Base-by-base conservation (phyloP, 768 basidiomycete genomes). In the Udeniomyces megalosporus region DNA sequence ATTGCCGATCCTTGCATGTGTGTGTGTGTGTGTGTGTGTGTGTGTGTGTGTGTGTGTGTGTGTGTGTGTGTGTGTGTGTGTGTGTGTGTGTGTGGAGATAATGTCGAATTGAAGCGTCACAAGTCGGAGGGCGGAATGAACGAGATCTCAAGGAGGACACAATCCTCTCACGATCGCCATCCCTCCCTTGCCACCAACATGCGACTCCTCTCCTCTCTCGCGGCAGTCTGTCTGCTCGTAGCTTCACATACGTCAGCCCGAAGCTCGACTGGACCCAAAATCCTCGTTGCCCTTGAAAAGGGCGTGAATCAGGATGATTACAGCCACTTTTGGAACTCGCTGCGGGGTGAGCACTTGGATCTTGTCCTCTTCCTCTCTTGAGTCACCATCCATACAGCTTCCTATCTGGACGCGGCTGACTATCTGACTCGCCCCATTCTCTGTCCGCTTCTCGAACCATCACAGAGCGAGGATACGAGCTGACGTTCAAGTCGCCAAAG, bases 401-500 rank as follows among this genome's bases (percentile, higher is more conserved):
- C 20, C 15, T 48, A 22, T 4, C 15, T 22, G 15, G 3, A 4
- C 8, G 24, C 12, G 15, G 2, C 31, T 1, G 47, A 34, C 5
- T 22, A 15, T 22, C 24, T 11, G 2, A 5, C 26, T 7, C 31
- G 15, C 20, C 20, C 14, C 31, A 20, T 49, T 12, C 4, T 49
- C 28, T 46, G 38, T 12, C 44, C 3, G 20, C 48, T 34, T 20
- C 17, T 29, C 10, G 48, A 12, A 64, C 17, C 69, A n/a, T n/a
- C n/a, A n/a, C n/a, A 92, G 88, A 81, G 52, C 78, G 82, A 65
- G 93, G 93, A 10, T 95, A 86, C 74, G 78, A 86, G 55, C 76
- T 96, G 50, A 90, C 86, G 0, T 90, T 92, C 78, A 84, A 91
- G 57, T 77, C 79, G 24, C 87, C 91, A 17, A 88, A 83, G 73